Base-by-base conservation (phyloP, 768 basidiomycete genomes). In the Coprinopsis cinerea region DNA sequence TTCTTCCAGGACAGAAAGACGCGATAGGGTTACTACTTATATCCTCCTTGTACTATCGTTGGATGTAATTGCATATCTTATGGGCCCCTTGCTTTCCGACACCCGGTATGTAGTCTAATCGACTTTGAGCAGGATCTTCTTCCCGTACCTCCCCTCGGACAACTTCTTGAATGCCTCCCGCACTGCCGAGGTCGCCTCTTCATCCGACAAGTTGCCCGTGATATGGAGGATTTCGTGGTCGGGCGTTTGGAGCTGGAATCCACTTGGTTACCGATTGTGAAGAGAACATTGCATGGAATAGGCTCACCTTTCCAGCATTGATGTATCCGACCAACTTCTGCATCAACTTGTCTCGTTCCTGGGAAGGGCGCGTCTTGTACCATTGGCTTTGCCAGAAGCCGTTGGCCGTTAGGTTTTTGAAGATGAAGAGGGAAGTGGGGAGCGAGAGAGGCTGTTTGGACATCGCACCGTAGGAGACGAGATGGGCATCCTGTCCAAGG, bases 391-490 rank as follows among this genome's bases (percentile, higher is more conserved):
- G 84, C 87, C 88, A 91, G 64, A 84, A 90, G 4, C 88, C 91
- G 44, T 79, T 83, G 20, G 75, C 73, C 0, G 76, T 83, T 55
- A 93, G 69, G 62, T 89, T 86, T 55, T 83, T 89, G 73, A 94
- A 94, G 52, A 94, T 91, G 66, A 89, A 84, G 18, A 82, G 68
- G 0, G 86, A 85, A 0, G 87, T 83, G 1, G 92, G 86, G 18
- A 94, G 62, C 1, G 81, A 76, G 15, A 94, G 64, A 0, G 91
- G 88, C 46, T 84, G 75, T 61, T 86, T 91, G 1, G 91, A 86
- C 91, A 94, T 93, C 4, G 87, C 90, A 24, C 92, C 92, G 48
- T 93, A 94, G 0, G 92, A 89, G 6, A 92, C 83, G 11, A 92
- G 73, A 54, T 87, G 85, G 2, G 84, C 81, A 55, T 85, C 69